Conservation (phyloP, 345 rosid genomes). For the Limnanthes douglasii region DNA sequence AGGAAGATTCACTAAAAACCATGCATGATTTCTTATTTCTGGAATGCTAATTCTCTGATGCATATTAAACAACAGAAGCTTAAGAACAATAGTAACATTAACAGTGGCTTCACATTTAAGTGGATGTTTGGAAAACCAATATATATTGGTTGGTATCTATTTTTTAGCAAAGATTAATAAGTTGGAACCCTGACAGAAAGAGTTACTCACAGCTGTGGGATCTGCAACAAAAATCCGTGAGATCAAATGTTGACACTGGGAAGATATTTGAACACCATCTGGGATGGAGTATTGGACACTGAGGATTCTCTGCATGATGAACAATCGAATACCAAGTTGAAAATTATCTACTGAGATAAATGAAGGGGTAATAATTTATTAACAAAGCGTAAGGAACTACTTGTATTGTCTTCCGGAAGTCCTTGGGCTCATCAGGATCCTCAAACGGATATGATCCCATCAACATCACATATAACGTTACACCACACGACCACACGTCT, state of each 20-base stretch:
- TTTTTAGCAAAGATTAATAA: no score
- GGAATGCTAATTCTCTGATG: constrained; percentile 81
- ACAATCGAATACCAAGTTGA: neutral
- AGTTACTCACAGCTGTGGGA: constrained; percentile 44
- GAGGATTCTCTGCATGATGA: constrained; percentile 49
- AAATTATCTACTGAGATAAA: neutral
- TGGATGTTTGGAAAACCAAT: no score
- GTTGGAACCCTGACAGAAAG: neutral
- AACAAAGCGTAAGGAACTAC: constrained; percentile 14
- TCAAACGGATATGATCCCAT: constrained; percentile 95
- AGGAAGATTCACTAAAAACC: constrained; percentile 94
- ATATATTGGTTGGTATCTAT: no score
- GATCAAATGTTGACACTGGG: constrained; percentile 66
- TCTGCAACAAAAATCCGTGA: constrained; percentile 80
- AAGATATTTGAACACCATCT: constrained; percentile 52
- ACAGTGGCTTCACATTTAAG: no score
- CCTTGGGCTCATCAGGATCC: constrained; percentile 89
- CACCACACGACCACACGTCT: constrained; percentile 98
- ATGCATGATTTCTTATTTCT: constrained; percentile 55
- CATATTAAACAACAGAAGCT: no score
- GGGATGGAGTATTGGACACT: constrained; percentile 82
- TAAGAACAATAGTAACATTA: no score
- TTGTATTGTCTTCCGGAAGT: constrained; percentile 73
- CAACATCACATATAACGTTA: constrained; percentile 86
- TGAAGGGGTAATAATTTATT: constrained; percentile 2